phyloP scores from a whole-genome alignment of 2,329 filamentous ascomycete species.

The Dendryphion nanum region DNA sequence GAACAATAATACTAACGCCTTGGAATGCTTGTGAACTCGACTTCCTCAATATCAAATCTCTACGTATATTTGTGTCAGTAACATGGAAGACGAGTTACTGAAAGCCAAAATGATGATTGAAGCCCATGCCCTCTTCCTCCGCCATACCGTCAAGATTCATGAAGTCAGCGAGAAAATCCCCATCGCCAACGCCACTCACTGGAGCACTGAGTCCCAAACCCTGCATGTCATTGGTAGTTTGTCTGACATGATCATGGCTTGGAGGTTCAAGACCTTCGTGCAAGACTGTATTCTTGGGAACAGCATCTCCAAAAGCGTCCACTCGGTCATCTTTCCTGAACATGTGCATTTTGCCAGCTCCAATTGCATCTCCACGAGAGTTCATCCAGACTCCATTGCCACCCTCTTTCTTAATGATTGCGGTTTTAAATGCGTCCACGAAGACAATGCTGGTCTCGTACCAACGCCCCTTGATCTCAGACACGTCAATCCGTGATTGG shows the following conservation, averaged over 20 bases:
- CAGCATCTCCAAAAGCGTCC: constrained; percentile 43
- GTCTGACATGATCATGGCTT: constrained; percentile 5
- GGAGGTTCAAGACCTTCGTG: constrained; percentile 42
- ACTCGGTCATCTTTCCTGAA: constrained; percentile 30
- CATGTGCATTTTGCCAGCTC: constrained; percentile 23
- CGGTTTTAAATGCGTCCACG: constrained; percentile 28
- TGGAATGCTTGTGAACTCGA: too few relatives aligned
- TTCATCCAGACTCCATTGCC: constrained; percentile 50
- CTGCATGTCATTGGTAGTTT: constrained; percentile 2
- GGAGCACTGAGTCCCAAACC: constrained; percentile 13
- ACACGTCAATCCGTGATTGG: constrained; percentile 37
- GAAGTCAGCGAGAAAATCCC: constrained; percentile 36
- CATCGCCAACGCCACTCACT: constrained; percentile 3
- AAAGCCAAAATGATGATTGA: constrained; percentile 9
- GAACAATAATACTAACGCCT: too few relatives aligned
- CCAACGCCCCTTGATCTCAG: constrained; percentile 59
- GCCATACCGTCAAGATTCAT: constrained; percentile 43
- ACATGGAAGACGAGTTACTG: too few relatives aligned
- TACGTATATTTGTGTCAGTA: too few relatives aligned
- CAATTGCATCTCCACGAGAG: constrained; percentile 41
- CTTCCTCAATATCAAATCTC: too few relatives aligned
- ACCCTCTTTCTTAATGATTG: constrained; percentile 40
- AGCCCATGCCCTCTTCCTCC: constrained; percentile 20
- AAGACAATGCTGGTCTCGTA: constrained; percentile 57
- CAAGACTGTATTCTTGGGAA: constrained; percentile 40